phyloP scores from a whole-genome alignment of 2,329 filamentous ascomycete genomes.

The Sporothrix protearum region DNA sequence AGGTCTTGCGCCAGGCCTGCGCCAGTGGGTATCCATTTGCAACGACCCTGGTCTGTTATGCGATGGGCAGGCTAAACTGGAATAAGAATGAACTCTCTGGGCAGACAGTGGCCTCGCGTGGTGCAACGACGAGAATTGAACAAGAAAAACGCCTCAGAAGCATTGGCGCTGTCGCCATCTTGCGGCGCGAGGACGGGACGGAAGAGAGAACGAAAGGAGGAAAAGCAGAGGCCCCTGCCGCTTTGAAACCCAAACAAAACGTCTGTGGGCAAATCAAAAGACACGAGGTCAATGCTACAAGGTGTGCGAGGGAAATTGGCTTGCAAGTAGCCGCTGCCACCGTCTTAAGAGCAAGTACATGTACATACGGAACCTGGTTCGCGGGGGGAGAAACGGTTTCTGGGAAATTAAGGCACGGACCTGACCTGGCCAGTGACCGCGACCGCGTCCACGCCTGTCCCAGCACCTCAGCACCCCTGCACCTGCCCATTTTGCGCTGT shows the following conservation, averaged over 20 bases:
- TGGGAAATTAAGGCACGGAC: slow-evolving; percentile 18
- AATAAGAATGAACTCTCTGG: background rate
- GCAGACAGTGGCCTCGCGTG: background rate
- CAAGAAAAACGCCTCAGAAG: background rate
- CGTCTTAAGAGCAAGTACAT: background rate
- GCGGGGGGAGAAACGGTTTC: background rate
- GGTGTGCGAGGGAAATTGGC: background rate
- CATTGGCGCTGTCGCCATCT: slow-evolving; percentile 6
- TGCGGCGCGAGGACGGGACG: background rate
- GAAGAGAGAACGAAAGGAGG: background rate
- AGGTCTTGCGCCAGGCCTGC: background rate
- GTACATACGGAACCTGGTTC: background rate
- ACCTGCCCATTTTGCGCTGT: background rate
- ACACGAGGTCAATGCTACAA: background rate
- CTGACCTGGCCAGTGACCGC: background rate
- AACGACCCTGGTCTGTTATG: background rate
- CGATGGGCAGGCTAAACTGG: background rate
- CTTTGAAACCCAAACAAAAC: slow-evolving; percentile 16
- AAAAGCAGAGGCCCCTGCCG: background rate
- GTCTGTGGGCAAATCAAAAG: slow-evolving; percentile 15
- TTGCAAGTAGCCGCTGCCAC: background rate
- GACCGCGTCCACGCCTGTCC: too few relatives aligned
- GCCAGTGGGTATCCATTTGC: slow-evolving; percentile 2
- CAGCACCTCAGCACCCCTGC: background rate
- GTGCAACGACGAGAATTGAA: background rate